Evolutionary conservation across 768 basidiomycete species (phyloP).

Genomic region (Pleurotus sapidus): DNA sequence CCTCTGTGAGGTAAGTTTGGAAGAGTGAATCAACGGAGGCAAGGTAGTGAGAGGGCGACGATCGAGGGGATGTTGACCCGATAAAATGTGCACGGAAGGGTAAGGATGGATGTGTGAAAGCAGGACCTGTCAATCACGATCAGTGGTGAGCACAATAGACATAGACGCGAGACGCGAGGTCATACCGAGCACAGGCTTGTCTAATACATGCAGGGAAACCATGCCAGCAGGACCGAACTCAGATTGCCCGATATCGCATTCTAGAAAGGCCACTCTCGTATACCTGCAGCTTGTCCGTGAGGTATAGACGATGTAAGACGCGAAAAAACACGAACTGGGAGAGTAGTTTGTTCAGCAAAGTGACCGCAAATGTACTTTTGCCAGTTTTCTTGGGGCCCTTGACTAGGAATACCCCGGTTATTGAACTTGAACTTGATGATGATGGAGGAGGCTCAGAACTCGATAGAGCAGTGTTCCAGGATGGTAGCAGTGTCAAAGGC

Average conservation of each 20-base stretch:
- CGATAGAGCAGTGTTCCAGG: slow-evolving; percentile 36
- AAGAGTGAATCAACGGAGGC: slow-evolving; percentile 63
- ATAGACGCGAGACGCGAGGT: slow-evolving; percentile 1
- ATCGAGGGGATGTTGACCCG: slow-evolving; percentile 74
- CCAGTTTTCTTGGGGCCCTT: slow-evolving; percentile 87
- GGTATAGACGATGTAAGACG: background rate
- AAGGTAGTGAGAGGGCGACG: slow-evolving; percentile 76
- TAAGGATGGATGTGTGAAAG: slow-evolving; percentile 79
- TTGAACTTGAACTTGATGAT: background rate
- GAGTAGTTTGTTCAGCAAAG: slow-evolving; percentile 67
- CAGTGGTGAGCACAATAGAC: background rate
- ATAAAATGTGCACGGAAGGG: slow-evolving; percentile 79
- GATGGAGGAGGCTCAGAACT: slow-evolving; percentile 7
- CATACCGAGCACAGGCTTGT: slow-evolving; percentile 68
- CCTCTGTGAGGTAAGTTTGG: slow-evolving; percentile 64
- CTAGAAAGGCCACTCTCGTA: slow-evolving; percentile 82
- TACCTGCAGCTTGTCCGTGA: slow-evolving; percentile 45
- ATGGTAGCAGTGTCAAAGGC: slow-evolving; percentile 31
- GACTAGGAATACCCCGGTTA: slow-evolving; percentile 50
- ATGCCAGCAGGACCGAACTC: slow-evolving; percentile 89
- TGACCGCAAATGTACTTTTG: slow-evolving; percentile 86
- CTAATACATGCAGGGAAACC: slow-evolving; percentile 75
- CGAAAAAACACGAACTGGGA: slow-evolving; percentile 39
- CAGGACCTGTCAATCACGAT: slow-evolving; percentile 54
- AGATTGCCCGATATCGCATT: slow-evolving; percentile 92